Evolutionary conservation across 352 stramenopile species (phyloP).

Genomic region (Globisporangium okanoganense): DNA sequence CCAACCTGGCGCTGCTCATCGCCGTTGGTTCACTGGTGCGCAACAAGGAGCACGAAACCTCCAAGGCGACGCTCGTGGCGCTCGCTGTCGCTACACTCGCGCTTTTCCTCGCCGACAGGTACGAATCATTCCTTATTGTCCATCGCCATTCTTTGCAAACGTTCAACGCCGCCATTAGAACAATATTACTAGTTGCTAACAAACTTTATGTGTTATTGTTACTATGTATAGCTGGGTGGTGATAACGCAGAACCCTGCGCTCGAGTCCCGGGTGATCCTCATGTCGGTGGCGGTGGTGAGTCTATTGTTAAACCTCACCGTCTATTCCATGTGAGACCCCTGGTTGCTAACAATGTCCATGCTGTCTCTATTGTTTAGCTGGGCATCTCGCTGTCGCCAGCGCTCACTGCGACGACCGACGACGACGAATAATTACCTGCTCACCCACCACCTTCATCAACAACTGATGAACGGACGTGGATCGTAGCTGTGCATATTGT

Average conservation of each 20-base stretch:
- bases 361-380: slow-evolving; percentile 28
- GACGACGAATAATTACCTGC: slow-evolving; percentile 36
- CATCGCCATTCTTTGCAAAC: neutral
- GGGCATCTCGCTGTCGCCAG: slow-evolving; percentile 59
- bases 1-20: slow-evolving; percentile 57
- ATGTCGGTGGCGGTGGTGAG: slow-evolving; percentile 72
- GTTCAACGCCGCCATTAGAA: neutral
- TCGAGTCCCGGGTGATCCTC: slow-evolving; percentile 63
- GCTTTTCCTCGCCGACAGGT: slow-evolving; percentile 78
- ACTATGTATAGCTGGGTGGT: slow-evolving; percentile 34
- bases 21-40: slow-evolving; percentile 40
- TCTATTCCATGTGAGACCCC: neutral
- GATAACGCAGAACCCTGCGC: slow-evolving; percentile 43
- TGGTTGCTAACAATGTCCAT: neutral
- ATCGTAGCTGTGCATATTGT: neutral
- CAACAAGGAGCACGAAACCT: slow-evolving; percentile 45
- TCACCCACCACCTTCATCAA: neutral
- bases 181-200: neutral
- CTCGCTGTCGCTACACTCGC: slow-evolving; percentile 32
- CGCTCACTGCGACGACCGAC: slow-evolving; percentile 37
- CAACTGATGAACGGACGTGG: neutral
- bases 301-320: slow-evolving; percentile 4
- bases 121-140: slow-evolving; percentile 14
- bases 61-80: slow-evolving; percentile 49
- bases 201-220: neutral